Conservation (phyloP, 306 rosid genomes). For the Prosopis cineraria region DNA sequence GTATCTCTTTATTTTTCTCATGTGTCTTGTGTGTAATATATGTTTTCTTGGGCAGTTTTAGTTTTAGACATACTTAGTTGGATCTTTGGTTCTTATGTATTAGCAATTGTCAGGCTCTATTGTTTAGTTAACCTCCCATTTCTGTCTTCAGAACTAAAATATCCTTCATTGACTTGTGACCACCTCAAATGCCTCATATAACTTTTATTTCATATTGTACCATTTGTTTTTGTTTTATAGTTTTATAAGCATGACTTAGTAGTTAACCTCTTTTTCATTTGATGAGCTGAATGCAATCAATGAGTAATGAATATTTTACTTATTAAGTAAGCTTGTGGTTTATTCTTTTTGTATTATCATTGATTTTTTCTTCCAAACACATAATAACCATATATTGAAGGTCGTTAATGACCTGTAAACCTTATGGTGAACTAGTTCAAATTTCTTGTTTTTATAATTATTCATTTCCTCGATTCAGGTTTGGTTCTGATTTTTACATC, state of each 20-base stretch:
- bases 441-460: conserved; percentile 22
- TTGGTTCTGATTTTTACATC: not conserved
- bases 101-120: conserved; percentile 2
- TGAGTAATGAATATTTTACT: not conserved
- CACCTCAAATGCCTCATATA: not conserved
- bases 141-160: not conserved
- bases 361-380: not conserved
- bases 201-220: not conserved
- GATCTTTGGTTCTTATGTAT: conserved; percentile 10
- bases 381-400: conserved; percentile 1
- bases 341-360: conserved; percentile 4
- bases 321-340: conserved; percentile 7
- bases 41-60: too few relatives aligned
- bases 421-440: conserved; percentile 15
- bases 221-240: conserved; percentile 9
- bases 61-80: conserved; percentile 24
- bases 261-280: conserved; percentile 5
- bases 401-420: conserved; percentile 21
- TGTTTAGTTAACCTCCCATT: not conserved
- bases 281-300: conserved; percentile 4
- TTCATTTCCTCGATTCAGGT: conserved; percentile 20
- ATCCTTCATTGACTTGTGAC: not conserved
- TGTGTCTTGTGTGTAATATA: too few relatives aligned
- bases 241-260: conserved; percentile 3
- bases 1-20: too few relatives aligned